Percentiles rank a stretch among this genome's conserved stretches.
These are phyloP conservation scores for Plasmopara viticola DNA, from an alignment of 352 stramenopile genomes.

Conservation along the genomic window DNA sequence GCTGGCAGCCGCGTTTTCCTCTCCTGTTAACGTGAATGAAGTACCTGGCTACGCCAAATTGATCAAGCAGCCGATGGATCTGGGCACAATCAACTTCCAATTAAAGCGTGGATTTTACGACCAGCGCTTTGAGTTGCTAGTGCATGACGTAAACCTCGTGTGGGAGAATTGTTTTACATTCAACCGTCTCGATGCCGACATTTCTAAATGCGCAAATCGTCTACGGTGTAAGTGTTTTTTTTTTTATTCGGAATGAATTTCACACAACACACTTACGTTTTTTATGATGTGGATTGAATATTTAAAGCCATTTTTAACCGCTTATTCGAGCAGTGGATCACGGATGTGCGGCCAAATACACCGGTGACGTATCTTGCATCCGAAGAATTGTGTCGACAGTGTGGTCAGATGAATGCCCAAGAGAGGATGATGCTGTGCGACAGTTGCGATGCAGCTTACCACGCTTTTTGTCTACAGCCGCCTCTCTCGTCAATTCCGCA, in stretches of 20 bases:
- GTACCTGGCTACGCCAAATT: constrained; percentile 66
- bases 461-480: constrained; percentile 73
- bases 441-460: constrained; percentile 79
- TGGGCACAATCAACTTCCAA: constrained; percentile 84
- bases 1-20: constrained; percentile 54
- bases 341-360: constrained; percentile 43
- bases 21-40: constrained; percentile 58
- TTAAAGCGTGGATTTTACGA: constrained; percentile 64
- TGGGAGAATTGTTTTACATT: constrained; percentile 85
- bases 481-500: constrained; percentile 51
- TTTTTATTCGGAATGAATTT: background rate
- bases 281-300: constrained; percentile 2
- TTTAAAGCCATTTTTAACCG: constrained; percentile 70
- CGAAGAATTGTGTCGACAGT: constrained; percentile 69
- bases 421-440: constrained; percentile 81
- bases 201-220: constrained; percentile 71
- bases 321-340: constrained; percentile 74
- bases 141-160: constrained; percentile 67
- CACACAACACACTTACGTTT: background rate
- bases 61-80: constrained; percentile 86
- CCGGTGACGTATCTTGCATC: constrained; percentile 42
- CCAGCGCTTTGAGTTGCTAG: constrained; percentile 41
- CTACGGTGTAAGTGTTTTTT: constrained; percentile 55
- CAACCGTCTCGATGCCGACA: constrained; percentile 72
- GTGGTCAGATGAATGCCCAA: constrained; percentile 49